These are phyloP conservation scores for Globisporangium apiculatum DNA, from an alignment of 352 stramenopile species.

Conservation along the genomic window DNA sequence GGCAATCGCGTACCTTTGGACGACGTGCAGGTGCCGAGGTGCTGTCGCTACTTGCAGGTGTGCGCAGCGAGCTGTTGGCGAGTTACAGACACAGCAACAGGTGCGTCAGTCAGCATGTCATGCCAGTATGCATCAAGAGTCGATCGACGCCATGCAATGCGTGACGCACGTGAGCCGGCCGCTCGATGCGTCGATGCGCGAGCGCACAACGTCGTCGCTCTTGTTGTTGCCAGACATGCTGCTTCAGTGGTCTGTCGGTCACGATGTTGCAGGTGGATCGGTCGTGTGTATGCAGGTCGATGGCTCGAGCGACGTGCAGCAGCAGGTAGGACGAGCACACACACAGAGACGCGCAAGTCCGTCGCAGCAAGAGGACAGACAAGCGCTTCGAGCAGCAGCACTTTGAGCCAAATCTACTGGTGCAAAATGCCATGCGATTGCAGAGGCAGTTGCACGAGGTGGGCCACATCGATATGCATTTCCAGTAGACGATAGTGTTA, in stretches of 20 bases:
- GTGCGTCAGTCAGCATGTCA: not conserved
- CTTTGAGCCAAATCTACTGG: constrained; percentile 6
- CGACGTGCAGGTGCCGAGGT: constrained; percentile 30
- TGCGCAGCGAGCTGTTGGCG: constrained; percentile 46
- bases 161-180: constrained; percentile 50
- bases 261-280: too few relatives aligned
- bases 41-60: constrained; percentile 20
- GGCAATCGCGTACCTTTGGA: constrained; percentile 28
- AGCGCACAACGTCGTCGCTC: constrained; percentile 40
- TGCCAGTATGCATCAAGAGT: not conserved
- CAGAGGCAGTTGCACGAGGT: not conserved
- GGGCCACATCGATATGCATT: not conserved
- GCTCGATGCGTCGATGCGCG: constrained; percentile 64
- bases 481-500: not conserved
- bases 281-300: not conserved
- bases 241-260: not conserved
- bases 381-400: not conserved
- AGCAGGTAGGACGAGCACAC: not conserved
- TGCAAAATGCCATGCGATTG: constrained; percentile 2
- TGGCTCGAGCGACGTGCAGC: not conserved
- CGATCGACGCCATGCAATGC: not conserved
- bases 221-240: constrained; percentile 32
- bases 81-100: not conserved
- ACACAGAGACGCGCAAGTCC: too few relatives aligned
- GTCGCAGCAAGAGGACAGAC: not conserved